Evolutionary conservation across 495 filamentous ascomycete species (phyloP), one percentile per base, ranked within the genome.

Genomic region (Hyaloscypha bicolor): DNA sequence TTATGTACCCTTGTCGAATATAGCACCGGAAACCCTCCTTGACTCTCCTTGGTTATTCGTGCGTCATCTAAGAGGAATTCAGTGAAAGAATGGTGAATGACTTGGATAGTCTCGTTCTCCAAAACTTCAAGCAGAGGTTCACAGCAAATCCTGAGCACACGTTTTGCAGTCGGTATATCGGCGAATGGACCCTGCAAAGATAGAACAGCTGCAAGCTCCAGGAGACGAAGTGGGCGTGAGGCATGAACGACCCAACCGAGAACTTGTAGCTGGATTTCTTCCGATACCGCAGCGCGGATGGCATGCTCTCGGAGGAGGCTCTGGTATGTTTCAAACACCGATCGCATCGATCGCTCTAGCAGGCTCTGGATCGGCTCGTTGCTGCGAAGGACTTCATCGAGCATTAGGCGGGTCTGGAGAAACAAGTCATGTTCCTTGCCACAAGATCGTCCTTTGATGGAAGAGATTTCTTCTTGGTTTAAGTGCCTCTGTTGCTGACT

Each of bases 61-160:
- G 76, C 75, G 3, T 64, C 52, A 52, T 77, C 77, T 25, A 69
- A 58, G n/a, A 86, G 75, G 71, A 79, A 86, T 64, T 86, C 84
- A 2, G 82, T 84, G 30, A 86, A 78, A n/a, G 83, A 84, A 69
- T 85, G 84, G 55, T 87, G 84, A 33, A 85, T 75, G 6, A 85
- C 75, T 16, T 68, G 78, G 21, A 86, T 74, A 0, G 80, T 82
- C 66, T 86, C 83, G 57, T 86, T 81, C 16, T 75, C 72, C 3
- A 80, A 72, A 31, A 86, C 77, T 62, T 85, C 79, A 0, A 87
- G 74, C 31, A 87, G 72, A 12, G 83, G 81, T 4, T 83, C 84
- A 71, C 82, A 84, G 30, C 70, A 72, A 11, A 62, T 58, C n/a
- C 73, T 65, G 4, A 78, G 65, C 3, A 75, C 53, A 0, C 64